Conservation (phyloP, 2,329 filamentous ascomycete species). For the Ilyonectria robusta region DNA sequence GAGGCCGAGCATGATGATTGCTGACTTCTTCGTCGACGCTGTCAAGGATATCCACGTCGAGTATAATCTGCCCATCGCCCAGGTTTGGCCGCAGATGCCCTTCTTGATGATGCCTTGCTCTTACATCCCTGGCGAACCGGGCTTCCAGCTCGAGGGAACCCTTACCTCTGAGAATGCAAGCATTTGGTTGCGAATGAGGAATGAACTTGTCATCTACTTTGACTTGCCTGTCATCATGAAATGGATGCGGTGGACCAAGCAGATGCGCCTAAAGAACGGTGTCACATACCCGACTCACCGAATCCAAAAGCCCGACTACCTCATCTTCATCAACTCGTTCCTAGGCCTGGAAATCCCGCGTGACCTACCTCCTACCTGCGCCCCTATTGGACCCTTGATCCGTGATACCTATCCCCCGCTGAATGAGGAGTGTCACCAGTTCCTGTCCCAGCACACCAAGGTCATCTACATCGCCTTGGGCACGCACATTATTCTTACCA, state of each 20-base stretch:
- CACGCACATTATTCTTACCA: slow-evolving; percentile 53
- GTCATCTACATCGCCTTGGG: slow-evolving; percentile 56
- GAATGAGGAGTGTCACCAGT: slow-evolving; percentile 40
- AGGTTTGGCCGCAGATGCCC: slow-evolving; percentile 58
- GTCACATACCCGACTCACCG: slow-evolving; percentile 48
- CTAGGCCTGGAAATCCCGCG: slow-evolving; percentile 57
- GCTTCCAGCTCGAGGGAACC: slow-evolving; percentile 55
- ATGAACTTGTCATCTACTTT: slow-evolving; percentile 51
- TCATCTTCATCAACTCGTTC: slow-evolving; percentile 59
- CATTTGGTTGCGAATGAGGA: slow-evolving; percentile 53
- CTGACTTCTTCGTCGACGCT: slow-evolving; percentile 59
- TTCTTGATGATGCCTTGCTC: slow-evolving; percentile 52
- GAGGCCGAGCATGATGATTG: slow-evolving; percentile 55
- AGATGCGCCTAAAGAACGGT: slow-evolving; percentile 51
- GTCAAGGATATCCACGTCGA: slow-evolving; percentile 55
- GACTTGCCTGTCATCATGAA: slow-evolving; percentile 49
- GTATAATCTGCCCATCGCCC: slow-evolving; percentile 53
- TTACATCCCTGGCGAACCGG: slow-evolving; percentile 59
- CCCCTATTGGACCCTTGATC: slow-evolving; percentile 56
- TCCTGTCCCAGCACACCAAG: slow-evolving; percentile 47
- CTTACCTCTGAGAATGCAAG: slow-evolving; percentile 56
- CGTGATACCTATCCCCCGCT: slow-evolving; percentile 50
- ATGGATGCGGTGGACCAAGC: slow-evolving; percentile 47
- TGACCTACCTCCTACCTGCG: slow-evolving; percentile 57
- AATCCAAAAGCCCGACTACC: slow-evolving; percentile 54